phyloP scores from a whole-genome alignment of 805 yeast genomes.

The Saturnispora mendoncae region DNA sequence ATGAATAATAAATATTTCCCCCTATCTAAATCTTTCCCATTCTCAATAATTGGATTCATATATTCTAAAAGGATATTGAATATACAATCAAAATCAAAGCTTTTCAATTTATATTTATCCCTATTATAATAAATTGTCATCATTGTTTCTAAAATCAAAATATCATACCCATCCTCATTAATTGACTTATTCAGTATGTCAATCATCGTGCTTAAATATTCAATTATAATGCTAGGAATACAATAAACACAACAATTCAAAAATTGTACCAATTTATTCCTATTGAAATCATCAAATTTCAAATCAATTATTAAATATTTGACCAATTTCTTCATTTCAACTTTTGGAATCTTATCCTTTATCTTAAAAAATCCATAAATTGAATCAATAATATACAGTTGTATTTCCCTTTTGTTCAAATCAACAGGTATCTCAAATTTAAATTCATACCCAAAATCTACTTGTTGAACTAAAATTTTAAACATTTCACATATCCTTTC shows the following conservation, averaged over 20 bases:
- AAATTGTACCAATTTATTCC: conserved; percentile 69
- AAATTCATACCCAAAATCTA: conserved; percentile 42
- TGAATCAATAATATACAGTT: conserved; percentile 54
- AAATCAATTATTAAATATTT: conserved; percentile 52
- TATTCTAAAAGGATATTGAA: conserved; percentile 3
- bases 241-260: conserved; percentile 75
- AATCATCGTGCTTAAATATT: conserved; percentile 33
- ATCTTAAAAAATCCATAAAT: conserved; percentile 58
- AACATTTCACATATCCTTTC: conserved; percentile 35
- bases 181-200: neutral
- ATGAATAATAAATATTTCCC: conserved; percentile 1
- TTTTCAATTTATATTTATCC: neutral
- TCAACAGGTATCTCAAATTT: conserved; percentile 28
- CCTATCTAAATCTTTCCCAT: neutral
- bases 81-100: conserved; percentile 2
- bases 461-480: conserved; percentile 44
- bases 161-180: conserved; percentile 1
- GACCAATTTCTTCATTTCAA: conserved; percentile 56
- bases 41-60: neutral
- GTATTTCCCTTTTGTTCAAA: conserved; percentile 50
- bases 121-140: conserved; percentile 8
- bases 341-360: conserved; percentile 41
- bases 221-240: conserved; percentile 63
- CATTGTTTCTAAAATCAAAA: conserved; percentile 5
- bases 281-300: conserved; percentile 70